Percentiles rank a stretch among this genome's conserved stretches.
Conservation (phyloP, 2,329 filamentous ascomycete species). For the Cordyceps militaris region DNA sequence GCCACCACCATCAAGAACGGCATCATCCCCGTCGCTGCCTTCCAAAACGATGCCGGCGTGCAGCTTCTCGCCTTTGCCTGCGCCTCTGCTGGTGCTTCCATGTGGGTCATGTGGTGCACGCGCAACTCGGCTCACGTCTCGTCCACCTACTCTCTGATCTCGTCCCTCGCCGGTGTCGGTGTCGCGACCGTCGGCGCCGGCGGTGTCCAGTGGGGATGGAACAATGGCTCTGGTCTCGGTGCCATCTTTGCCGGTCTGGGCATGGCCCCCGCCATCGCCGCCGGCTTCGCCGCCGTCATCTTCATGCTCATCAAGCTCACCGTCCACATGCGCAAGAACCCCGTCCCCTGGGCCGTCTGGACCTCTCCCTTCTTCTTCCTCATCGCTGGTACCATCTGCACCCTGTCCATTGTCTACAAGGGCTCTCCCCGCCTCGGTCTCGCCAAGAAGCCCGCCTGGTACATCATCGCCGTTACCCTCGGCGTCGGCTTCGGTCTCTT, state of each 20-base stretch:
- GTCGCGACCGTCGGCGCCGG: constrained; percentile 57
- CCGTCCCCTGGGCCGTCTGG: constrained; percentile 65
- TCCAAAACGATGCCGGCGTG: constrained; percentile 54
- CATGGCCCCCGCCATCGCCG: constrained; percentile 65
- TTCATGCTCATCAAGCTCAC: constrained; percentile 65
- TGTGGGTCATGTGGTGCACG: constrained; percentile 78
- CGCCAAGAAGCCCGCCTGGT: constrained; percentile 59
- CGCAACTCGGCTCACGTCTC: constrained; percentile 66
- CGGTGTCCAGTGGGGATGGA: constrained; percentile 64
- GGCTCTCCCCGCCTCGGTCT: constrained; percentile 63
- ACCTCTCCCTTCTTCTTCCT: constrained; percentile 72
- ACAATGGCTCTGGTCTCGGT: constrained; percentile 59
- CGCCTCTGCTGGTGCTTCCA: constrained; percentile 55
- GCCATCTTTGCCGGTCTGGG: constrained; percentile 64
- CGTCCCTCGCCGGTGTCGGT: constrained; percentile 61
- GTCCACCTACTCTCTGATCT: constrained; percentile 65
- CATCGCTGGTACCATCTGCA: constrained; percentile 66
- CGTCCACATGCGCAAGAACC: constrained; percentile 67
- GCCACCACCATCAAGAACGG: constrained; percentile 76
- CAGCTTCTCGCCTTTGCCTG: constrained; percentile 63
- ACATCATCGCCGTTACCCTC: constrained; percentile 58
- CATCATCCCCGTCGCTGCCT: constrained; percentile 56
- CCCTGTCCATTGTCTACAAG: constrained; percentile 74
- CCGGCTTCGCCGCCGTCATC: constrained; percentile 56
- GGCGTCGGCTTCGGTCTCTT: constrained; percentile 55